Conservation (phyloP, 2,329 filamentous ascomycete genomes). For the Botryosphaeria agaves region DNA sequence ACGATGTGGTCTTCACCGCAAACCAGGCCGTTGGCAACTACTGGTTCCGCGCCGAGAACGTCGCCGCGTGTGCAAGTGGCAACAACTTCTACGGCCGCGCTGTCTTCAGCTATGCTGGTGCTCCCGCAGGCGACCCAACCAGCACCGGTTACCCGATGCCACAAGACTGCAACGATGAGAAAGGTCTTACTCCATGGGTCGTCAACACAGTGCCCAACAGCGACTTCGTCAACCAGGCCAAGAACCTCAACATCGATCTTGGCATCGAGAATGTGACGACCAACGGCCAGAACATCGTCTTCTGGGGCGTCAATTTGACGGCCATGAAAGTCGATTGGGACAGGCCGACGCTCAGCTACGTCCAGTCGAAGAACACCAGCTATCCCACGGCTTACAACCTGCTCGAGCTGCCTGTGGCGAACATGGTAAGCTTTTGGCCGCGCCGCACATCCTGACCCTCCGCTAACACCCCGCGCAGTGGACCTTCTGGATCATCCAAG, state of each 20-base stretch:
- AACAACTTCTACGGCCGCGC: constrained; percentile 16
- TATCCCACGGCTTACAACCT: constrained; percentile 22
- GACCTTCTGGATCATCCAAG: constrained; percentile 32
- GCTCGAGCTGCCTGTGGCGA: constrained; percentile 19
- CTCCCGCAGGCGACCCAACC: constrained; percentile 7
- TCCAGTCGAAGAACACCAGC: constrained; percentile 21
- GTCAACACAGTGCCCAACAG: constrained; percentile 17
- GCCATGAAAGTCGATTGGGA: constrained; percentile 25
- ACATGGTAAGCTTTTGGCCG: constrained; percentile 6
- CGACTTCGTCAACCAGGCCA: constrained; percentile 14
- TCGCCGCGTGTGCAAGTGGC: constrained; percentile 16
- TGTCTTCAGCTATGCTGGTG: constrained; percentile 17
- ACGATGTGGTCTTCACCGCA: constrained; percentile 28
- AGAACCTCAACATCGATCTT: constrained; percentile 16
- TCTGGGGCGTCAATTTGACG: constrained; percentile 22
- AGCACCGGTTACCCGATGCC: constrained; percentile 8
- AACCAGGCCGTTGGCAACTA: constrained; percentile 25
- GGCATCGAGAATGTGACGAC: constrained; percentile 13
- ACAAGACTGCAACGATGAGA: constrained; percentile 14
- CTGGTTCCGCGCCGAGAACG: constrained; percentile 26
- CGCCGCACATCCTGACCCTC: not conserved
- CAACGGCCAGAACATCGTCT: constrained; percentile 19
- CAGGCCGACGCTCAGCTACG: constrained; percentile 26
- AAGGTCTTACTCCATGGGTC: constrained; percentile 12
- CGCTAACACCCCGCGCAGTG: too few relatives aligned